Evolutionary conservation across 805 yeast species (phyloP).

Genomic region (Isabelozyma heimii): DNA sequence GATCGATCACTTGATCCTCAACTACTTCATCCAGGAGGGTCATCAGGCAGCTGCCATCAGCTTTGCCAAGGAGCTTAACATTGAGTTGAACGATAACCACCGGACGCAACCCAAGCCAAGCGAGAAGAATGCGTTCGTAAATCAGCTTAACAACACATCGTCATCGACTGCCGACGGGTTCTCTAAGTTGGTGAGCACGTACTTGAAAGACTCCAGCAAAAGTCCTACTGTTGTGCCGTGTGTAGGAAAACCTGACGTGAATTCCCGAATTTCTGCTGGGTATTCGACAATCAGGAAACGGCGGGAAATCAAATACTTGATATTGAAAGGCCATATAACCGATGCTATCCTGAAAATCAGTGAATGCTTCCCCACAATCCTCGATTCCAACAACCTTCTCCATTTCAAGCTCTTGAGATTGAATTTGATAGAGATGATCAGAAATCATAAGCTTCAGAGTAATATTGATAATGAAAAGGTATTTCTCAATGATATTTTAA

Average conservation of each 20-base stretch:
- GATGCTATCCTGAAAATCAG: slow-evolving; percentile 56
- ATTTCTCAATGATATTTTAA: slow-evolving; percentile 53
- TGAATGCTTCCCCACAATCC: slow-evolving; percentile 58
- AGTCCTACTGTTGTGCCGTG: neutral
- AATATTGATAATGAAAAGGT: slow-evolving; percentile 23
- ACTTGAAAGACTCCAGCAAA: slow-evolving; percentile 1
- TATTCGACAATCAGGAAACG: slow-evolving; percentile 52
- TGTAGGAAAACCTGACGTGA: neutral
- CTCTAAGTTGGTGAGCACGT: slow-evolving; percentile 7
- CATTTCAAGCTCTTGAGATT: slow-evolving; percentile 73
- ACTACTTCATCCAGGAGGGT: slow-evolving; percentile 77
- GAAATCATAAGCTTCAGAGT: slow-evolving; percentile 39
- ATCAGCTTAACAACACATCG: slow-evolving; percentile 6
- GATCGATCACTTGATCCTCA: slow-evolving; percentile 57
- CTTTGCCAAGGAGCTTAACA: slow-evolving; percentile 57
- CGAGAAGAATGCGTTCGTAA: slow-evolving; percentile 4
- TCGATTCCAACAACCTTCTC: slow-evolving; percentile 60
- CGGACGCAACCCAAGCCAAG: neutral
- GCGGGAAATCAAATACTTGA: slow-evolving; percentile 48
- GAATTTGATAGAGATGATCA: slow-evolving; percentile 77
- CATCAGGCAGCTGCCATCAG: slow-evolving; percentile 64
- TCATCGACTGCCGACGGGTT: slow-evolving; percentile 11
- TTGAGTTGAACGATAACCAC: slow-evolving; percentile 12
- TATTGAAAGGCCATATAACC: slow-evolving; percentile 60
- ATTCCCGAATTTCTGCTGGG: slow-evolving; percentile 29